Evolutionary conservation across 176 grass and related monocot species (phyloP).

Genomic region (Aegilops longissima): DNA sequence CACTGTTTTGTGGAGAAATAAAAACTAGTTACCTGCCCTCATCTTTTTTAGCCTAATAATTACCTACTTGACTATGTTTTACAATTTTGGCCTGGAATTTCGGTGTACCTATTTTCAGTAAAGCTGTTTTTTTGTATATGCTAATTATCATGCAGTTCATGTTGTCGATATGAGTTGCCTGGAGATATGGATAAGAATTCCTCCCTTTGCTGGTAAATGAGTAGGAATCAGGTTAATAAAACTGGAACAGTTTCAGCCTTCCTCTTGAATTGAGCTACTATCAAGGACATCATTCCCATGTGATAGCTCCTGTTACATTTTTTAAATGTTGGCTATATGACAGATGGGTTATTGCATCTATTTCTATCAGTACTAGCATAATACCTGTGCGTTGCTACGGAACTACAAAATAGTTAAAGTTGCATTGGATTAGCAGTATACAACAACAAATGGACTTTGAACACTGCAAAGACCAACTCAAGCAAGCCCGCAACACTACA

Average conservation of each 20-base stretch:
- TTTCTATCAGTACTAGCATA: neutral
- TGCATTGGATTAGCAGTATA: no score
- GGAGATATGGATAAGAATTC: neutral
- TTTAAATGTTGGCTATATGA: slow-evolving; percentile 2
- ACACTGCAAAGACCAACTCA: no score
- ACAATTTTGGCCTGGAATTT: neutral
- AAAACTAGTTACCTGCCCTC: neutral
- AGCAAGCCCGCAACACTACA: no score
- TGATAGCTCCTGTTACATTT: slow-evolving; percentile 11
- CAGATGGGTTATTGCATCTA: neutral
- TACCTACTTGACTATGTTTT: slow-evolving; percentile 5
- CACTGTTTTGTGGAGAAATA: neutral
- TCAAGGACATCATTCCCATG: slow-evolving; percentile 5
- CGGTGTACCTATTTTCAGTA: neutral
- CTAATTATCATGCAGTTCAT: neutral
- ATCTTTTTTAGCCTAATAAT: neutral
- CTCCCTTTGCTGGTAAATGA: neutral
- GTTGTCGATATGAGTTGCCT: neutral
- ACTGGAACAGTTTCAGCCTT: neutral
- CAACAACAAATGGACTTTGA: no score
- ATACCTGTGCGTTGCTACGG: no score
- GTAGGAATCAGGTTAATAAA: neutral
- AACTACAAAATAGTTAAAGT: no score
- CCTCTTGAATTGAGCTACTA: neutral
- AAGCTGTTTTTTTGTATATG: neutral